phyloP scores from a whole-genome alignment of 2,329 filamentous ascomycete species.

The Nothomitra cinnamomea region DNA sequence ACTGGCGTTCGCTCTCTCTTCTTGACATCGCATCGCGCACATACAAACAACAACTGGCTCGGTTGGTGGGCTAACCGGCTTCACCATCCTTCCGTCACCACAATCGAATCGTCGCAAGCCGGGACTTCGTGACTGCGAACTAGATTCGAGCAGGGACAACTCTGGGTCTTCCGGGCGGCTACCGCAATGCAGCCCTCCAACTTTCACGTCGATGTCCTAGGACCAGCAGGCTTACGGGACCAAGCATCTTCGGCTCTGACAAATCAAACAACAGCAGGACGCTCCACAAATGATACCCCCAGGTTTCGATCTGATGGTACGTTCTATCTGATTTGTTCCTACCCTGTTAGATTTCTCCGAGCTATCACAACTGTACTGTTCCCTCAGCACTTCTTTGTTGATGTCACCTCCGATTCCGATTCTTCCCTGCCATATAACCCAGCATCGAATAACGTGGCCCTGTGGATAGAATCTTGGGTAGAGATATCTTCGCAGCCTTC shows the following conservation, averaged over 20 bases:
- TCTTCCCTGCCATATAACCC: background rate
- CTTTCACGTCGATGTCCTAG: background rate
- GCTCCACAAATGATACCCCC: background rate
- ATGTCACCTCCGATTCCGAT: too few species aligned
- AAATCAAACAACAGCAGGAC: background rate
- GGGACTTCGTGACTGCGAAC: too few species aligned
- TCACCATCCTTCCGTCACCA: too few species aligned
- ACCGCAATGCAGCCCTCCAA: background rate
- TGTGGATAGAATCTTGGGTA: constrained; percentile 71
- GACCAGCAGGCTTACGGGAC: background rate
- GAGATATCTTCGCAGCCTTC: constrained; percentile 87
- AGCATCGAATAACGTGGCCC: constrained; percentile 1
- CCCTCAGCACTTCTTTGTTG: too few species aligned
- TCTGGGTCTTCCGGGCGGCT: background rate
- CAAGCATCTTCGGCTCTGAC: background rate
- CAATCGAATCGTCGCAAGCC: too few species aligned
- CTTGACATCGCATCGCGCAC: background rate
- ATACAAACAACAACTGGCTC: background rate
- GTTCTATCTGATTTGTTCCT: background rate
- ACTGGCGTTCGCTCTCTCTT: background rate
- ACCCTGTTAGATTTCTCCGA: background rate
- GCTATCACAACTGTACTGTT: too few species aligned
- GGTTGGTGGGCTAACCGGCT: background rate
- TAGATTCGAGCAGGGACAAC: too few species aligned
- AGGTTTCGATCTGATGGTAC: constrained; percentile 1